Base-by-base conservation (phyloP, 768 basidiomycete species). In the Boletus sensibilis region DNA sequence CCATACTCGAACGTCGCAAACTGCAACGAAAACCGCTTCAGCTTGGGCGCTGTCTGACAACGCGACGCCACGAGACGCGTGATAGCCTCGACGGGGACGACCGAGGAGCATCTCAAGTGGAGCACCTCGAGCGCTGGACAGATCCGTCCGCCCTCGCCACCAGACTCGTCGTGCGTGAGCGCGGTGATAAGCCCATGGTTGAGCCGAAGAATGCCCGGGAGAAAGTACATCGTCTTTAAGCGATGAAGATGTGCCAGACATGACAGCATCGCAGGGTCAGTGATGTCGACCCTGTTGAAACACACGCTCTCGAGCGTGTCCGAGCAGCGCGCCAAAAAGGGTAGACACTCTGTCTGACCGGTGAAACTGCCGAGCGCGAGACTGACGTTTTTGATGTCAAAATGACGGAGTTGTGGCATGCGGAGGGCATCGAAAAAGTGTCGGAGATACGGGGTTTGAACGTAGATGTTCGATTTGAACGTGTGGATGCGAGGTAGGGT, bases 1-100 rank as follows among this genome's bases (percentile, higher is more conserved):
- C 71, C 69, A 43, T 73, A 69, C 55, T 69, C 65, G 31, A 69
- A 71, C 34, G 60, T 52, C 13, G 60, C 68, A 25, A 73, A 38
- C 46, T 73, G 69, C 39, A 71, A 20, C 37, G 55, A 51, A 40
- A 71, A 68, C 39, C 23, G 50, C 46, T 44, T 60, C 16, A 71
- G 56, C 35, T 25, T 55, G 12, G 55, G 55, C 23, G 40, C 53
- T 14, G 46, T 23, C 23, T 18, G 41, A 39, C 53, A 59, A 6
- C 69, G 70, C 41, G 71, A 73, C 8, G 58, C 55, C 43, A 71
- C 65, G 34, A 73, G 53, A 14, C 45, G 58, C 5, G 55, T 27
- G 52, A 73, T 56, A n/a, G 57, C 55, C 5, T 69, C 65, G 34
- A 62, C 41, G 8, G 69, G 53, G 2, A 72, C 52, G 42, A 42